Evolutionary conservation across 495 filamentous ascomycete genomes (phyloP).

Genomic region (Astrocystis sublimbata): DNA sequence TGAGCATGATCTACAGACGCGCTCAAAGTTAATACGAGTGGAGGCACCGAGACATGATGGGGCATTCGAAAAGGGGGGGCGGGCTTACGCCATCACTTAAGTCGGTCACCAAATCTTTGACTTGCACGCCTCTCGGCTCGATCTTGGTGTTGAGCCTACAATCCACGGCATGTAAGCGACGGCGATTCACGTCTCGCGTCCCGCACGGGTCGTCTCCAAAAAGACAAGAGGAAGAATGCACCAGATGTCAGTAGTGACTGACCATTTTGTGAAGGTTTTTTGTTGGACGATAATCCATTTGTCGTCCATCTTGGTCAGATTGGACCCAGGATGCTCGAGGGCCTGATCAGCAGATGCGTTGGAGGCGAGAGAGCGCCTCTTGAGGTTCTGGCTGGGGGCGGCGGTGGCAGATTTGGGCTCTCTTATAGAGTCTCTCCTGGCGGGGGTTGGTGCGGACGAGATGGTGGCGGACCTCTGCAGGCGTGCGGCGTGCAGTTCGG

Average conservation of each 20-base stretch:
- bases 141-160: constrained; percentile 93
- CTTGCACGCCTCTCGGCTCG: constrained; percentile 67
- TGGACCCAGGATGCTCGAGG: constrained; percentile 42
- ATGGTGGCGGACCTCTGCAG: constrained; percentile 27
- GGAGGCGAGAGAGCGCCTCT: constrained; percentile 33
- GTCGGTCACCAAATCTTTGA: constrained; percentile 83
- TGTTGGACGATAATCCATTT: constrained; percentile 96
- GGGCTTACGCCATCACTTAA: constrained; percentile 88
- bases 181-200: constrained; percentile 16
- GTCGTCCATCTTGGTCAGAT: constrained; percentile 64
- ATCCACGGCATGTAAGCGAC: constrained; percentile 26
- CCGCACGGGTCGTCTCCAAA: too few species aligned
- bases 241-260: constrained; percentile 28
- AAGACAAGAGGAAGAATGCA: neutral
- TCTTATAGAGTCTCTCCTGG: constrained; percentile 16
- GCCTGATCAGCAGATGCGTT: constrained; percentile 25
- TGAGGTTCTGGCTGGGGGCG: constrained; percentile 29
- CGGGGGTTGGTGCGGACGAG: constrained; percentile 16
- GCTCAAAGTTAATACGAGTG: constrained; percentile 3
- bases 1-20: constrained; percentile 74
- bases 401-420: too few species aligned
- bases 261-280: constrained; percentile 99
- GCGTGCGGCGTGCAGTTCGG: constrained; percentile 35
- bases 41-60: neutral
- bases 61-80: constrained; percentile 1